Percentiles rank a stretch among this genome's conserved stretches.
Conservation (phyloP, 129 eudicot genomes). For the Helichrysum umbraculigerum region DNA sequence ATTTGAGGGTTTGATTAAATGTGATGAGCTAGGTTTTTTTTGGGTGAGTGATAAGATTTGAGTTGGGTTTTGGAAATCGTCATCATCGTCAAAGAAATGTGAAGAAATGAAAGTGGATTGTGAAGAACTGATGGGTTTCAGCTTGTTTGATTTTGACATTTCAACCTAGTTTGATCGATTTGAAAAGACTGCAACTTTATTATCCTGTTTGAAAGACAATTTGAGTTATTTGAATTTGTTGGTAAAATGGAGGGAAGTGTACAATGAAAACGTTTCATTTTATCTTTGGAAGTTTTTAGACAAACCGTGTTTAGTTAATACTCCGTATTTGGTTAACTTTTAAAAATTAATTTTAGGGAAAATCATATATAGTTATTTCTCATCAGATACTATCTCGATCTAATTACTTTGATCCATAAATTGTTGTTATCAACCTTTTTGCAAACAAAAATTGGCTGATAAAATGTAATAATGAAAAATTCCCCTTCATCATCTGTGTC, state of each 20-base stretch:
- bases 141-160: conserved; percentile 28
- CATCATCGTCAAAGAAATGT: conserved; percentile 42
- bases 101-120: conserved; percentile 24
- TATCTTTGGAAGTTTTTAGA: not conserved
- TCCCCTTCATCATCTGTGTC: too few species aligned
- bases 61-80: conserved; percentile 60
- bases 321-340: too few species aligned
- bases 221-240: conserved; percentile 20
- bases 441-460: too few species aligned
- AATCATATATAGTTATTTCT: too few species aligned
- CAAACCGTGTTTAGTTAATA: not conserved
- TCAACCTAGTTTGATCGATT: not conserved
- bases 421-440: too few species aligned
- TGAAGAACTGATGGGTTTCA: conserved; percentile 26
- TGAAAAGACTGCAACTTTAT: conserved; percentile 21
- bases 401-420: too few species aligned
- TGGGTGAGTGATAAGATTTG: conserved; percentile 36
- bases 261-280: not conserved
- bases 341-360: too few species aligned
- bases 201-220: conserved; percentile 15
- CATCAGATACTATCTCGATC: too few species aligned
- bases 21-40: conserved; percentile 32
- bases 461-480: too few species aligned
- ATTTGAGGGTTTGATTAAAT: conserved; percentile 35
- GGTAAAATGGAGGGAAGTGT: conserved; percentile 31